Evolutionary conservation across 345 rosid species (phyloP), one percentile per base, ranked within the genome.

Genomic region (Gossypium australe): DNA sequence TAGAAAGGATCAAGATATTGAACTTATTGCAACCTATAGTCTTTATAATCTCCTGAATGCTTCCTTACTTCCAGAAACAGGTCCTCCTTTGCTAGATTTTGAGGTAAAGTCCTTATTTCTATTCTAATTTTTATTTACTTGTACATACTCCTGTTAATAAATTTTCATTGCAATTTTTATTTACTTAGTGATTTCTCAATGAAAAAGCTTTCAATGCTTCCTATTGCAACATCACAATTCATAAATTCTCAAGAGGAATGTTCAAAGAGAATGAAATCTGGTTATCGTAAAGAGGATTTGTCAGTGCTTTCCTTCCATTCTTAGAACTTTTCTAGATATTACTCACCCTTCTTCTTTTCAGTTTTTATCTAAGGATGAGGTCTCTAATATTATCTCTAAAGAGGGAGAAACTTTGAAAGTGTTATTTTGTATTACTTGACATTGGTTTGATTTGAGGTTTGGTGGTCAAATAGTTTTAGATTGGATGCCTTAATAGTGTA

Each of bases 31-130:
- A 45, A 94, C 97, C 29, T 79, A 88, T 77, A 89, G 97, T 81
- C 97, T 90, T 73, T 67, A 89, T 83, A 90, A 87, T 80, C 82
- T 94, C 75, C 82, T 94, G 79, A 82, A 81, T 81, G 92, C 94
- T 58, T 88, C 97, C 7, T 84, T 94, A 64, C 84, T 88, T 77
- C 88, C 97, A 75, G 98, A 94, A 77, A 84, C 90, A 71, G 95
- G 97, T 76, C 98, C 98, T 71, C 98, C 97, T 18, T 75, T 94
- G 89, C 94, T 94, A 81, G 98, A 94, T 74, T 92, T 94, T 83
- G 98, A 94, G 98, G 98, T 92, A 82, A 48, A 62, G 10, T 43
- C 13, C 9, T n/a, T 38, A 44, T 74, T 34, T 9, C 9, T 52
- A 47, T 25, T 51, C 20, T 72, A 7, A 34, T 34, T 61, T 41